phyloP scores from a whole-genome alignment of 805 yeast genomes.

The Candida cerambycidarum region DNA sequence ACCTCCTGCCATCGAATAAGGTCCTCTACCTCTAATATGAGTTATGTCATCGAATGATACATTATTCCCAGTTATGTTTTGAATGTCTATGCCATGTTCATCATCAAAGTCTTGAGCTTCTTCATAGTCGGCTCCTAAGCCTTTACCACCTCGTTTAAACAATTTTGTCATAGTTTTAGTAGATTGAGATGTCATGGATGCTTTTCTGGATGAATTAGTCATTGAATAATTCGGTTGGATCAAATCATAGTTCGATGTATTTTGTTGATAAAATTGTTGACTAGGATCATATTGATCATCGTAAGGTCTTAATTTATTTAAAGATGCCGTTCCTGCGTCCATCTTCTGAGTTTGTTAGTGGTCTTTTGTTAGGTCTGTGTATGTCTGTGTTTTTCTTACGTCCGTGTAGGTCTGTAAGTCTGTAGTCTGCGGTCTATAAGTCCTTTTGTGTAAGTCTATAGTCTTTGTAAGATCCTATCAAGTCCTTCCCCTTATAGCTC shows the following conservation, averaged over 20 bases:
- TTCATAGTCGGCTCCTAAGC: constrained; percentile 18
- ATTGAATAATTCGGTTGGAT: constrained; percentile 8
- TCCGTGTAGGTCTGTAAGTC: background rate
- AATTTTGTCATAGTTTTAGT: constrained; percentile 38
- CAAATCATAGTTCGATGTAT: constrained; percentile 9
- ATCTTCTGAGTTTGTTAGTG: constrained; percentile 8
- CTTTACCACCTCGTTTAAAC: constrained; percentile 38
- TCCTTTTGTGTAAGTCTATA: too few species aligned
- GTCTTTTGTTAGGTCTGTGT: background rate
- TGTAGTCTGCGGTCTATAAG: too few species aligned
- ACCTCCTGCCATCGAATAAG: constrained; percentile 51
- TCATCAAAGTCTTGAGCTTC: constrained; percentile 34
- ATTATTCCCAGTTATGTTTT: constrained; percentile 33
- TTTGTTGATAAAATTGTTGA: constrained; percentile 9
- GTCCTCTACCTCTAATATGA: constrained; percentile 63
- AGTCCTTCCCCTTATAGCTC: too few species aligned
- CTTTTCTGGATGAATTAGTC: constrained; percentile 24
- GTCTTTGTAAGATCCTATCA: too few species aligned
- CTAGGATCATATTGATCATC: constrained; percentile 1
- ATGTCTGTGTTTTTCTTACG: background rate
- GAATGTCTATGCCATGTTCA: constrained; percentile 36
- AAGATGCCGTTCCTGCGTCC: constrained; percentile 25
- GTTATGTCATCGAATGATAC: constrained; percentile 65
- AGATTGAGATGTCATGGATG: constrained; percentile 40
- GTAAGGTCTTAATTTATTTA: constrained; percentile 8